These are phyloP conservation scores for Asclepias syriaca DNA, from an alignment of 257 asterid genomes.

Conservation along the genomic window DNA sequence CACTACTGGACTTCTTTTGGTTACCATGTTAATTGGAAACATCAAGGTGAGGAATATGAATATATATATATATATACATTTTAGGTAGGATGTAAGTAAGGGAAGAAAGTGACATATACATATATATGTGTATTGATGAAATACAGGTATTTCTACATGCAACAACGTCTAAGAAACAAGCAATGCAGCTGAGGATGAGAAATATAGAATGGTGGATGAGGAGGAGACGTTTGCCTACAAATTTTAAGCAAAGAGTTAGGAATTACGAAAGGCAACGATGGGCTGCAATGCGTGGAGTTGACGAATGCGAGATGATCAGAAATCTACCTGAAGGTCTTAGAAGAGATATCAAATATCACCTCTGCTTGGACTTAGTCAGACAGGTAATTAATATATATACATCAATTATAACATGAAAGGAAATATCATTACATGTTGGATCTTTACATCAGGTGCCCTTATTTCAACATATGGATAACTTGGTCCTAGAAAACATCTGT, in stretches of 20 bases:
- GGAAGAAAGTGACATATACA: neutral
- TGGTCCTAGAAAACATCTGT: conserved; percentile 88
- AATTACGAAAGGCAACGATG: conserved; percentile 83
- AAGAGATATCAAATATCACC: conserved; percentile 90
- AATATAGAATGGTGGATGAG: conserved; percentile 99
- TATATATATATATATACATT: neutral
- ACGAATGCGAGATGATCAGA: conserved; percentile 80
- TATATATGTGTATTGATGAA: neutral
- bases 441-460: conserved; percentile 70
- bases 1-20: conserved; percentile 79
- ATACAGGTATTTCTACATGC: conserved; percentile 86
- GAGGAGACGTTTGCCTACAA: conserved; percentile 59
- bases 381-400: conserved; percentile 36
- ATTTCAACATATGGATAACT: conserved; percentile 92
- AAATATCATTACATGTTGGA: neutral
- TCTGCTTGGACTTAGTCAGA: conserved; percentile 82
- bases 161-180: conserved; percentile 95
- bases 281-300: conserved; percentile 99
- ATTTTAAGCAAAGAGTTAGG: conserved; percentile 67
- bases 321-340: conserved; percentile 91
- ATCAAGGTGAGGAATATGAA: conserved; percentile 51
- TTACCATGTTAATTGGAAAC: conserved; percentile 97
- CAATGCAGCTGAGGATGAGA: conserved; percentile 94
- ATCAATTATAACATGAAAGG: neutral
- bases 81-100: neutral